phyloP scores from a whole-genome alignment of 305 asterid genomes.

The Rubia occidens region DNA sequence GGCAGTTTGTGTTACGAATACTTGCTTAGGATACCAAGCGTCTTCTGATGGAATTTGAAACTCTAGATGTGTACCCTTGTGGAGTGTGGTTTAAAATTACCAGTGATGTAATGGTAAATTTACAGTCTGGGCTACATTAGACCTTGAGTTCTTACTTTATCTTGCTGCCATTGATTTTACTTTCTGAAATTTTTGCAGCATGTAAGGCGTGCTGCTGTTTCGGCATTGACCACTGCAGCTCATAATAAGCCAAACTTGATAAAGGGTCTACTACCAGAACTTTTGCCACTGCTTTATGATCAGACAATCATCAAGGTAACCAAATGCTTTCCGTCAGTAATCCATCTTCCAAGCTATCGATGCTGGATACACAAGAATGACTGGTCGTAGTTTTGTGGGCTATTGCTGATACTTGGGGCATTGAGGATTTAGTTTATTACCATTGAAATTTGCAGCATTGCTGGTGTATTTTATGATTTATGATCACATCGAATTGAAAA shows the following conservation, averaged over 20 bases:
- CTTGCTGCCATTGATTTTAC: slow-evolving; percentile 10
- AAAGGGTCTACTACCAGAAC: slow-evolving; percentile 76
- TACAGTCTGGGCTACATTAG: background rate
- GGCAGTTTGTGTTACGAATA: too few species aligned
- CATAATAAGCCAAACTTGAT: slow-evolving; percentile 93
- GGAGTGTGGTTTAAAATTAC: slow-evolving; percentile 3
- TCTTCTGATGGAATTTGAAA: too few species aligned
- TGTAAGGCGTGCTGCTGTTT: slow-evolving; percentile 97
- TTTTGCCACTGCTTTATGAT: slow-evolving; percentile 89
- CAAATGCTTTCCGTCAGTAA: background rate
- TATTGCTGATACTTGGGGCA: background rate
- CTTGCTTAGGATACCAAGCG: too few species aligned
- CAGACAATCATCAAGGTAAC: slow-evolving; percentile 89
- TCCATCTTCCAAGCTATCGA: background rate
- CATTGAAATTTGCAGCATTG: background rate
- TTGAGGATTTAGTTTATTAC: background rate
- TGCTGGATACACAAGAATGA: background rate
- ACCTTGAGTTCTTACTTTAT: background rate
- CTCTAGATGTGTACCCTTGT: background rate
- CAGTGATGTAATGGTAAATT: background rate
- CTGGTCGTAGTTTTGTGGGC: background rate
- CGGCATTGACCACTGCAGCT: slow-evolving; percentile 97
- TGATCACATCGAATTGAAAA: background rate
- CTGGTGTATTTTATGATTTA: background rate
- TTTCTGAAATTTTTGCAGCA: slow-evolving; percentile 54